Conservation (phyloP, 495 filamentous ascomycete genomes). For the Annulohypoxylon moriforme region DNA sequence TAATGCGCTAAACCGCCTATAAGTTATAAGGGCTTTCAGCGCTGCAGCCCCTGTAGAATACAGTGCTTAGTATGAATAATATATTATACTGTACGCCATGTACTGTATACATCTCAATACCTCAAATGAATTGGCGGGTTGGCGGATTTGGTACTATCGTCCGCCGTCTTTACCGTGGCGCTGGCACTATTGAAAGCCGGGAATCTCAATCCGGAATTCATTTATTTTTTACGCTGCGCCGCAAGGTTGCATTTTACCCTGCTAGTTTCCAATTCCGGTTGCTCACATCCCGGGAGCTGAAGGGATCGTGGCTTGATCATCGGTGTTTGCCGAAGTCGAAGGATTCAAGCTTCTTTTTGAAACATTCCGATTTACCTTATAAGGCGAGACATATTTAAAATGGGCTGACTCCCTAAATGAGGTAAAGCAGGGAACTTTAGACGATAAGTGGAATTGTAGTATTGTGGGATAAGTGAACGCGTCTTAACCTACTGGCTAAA, state of each 20-base stretch:
- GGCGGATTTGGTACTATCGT: too few species aligned
- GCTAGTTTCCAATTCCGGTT: background rate
- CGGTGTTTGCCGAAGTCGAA: constrained; percentile 1
- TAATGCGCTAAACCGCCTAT: too few species aligned
- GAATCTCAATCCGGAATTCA: background rate
- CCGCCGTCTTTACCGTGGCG: constrained; percentile 1
- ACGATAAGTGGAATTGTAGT: background rate
- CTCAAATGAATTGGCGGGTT: too few species aligned
- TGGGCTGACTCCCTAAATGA: background rate
- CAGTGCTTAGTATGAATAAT: too few species aligned
- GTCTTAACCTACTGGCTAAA: background rate
- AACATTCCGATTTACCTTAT: constrained; percentile 1
- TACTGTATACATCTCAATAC: too few species aligned
- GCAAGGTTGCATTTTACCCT: background rate
- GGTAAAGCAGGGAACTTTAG: background rate
- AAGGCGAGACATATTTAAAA: background rate
- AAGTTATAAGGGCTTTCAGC: too few species aligned
- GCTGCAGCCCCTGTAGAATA: too few species aligned
- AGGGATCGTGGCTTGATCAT: background rate
- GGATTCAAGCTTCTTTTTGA: constrained; percentile 10
- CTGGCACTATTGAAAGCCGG: background rate
- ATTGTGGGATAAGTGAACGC: background rate
- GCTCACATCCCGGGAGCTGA: background rate
- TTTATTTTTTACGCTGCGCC: background rate
- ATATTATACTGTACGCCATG: too few species aligned